Percentiles rank a stretch among this genome's conserved stretches.
These are phyloP conservation scores for Komagataella mondaviorum DNA, from an alignment of 805 yeast genomes.

Conservation along the genomic window DNA sequence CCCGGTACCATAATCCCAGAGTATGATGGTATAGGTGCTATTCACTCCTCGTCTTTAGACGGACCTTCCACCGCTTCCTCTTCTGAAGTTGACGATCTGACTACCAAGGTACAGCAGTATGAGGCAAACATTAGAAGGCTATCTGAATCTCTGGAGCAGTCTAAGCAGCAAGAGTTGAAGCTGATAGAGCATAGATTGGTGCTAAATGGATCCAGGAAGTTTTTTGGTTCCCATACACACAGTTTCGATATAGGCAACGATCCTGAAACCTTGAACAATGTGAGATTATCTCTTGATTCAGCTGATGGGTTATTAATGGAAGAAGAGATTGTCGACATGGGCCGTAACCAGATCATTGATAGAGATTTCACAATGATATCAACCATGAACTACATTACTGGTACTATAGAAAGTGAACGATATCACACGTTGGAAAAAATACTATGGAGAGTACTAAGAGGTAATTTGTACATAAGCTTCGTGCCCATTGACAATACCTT, in stretches of 20 bases:
- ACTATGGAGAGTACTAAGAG: constrained; percentile 86
- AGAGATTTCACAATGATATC: constrained; percentile 21
- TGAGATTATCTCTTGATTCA: constrained; percentile 14
- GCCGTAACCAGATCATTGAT: constrained; percentile 6
- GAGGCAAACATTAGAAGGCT: constrained; percentile 65
- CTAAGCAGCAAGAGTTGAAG: constrained; percentile 41
- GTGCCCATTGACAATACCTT: constrained; percentile 60
- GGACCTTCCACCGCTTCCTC: constrained; percentile 16
- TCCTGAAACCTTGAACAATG: constrained; percentile 12
- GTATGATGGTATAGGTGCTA: constrained; percentile 2
- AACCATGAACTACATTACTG: constrained; percentile 46
- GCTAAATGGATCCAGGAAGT: constrained; percentile 18
- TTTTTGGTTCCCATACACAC: constrained; percentile 17
- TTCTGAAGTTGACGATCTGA: constrained; percentile 60
- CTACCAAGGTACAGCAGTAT: constrained; percentile 41
- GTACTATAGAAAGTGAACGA: constrained; percentile 65
- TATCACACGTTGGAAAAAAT: constrained; percentile 66
- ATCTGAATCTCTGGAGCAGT: constrained; percentile 50
- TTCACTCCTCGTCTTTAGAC: background rate
- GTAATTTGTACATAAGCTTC: constrained; percentile 74
- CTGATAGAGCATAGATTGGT: constrained; percentile 64
- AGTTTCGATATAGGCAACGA: constrained; percentile 16
- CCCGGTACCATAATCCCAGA: background rate
- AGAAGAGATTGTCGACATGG: constrained; percentile 12
- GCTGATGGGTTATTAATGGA: constrained; percentile 11